These are phyloP conservation scores for Syzygium oleosum DNA, from an alignment of 345 rosid species.

Conservation along the genomic window DNA sequence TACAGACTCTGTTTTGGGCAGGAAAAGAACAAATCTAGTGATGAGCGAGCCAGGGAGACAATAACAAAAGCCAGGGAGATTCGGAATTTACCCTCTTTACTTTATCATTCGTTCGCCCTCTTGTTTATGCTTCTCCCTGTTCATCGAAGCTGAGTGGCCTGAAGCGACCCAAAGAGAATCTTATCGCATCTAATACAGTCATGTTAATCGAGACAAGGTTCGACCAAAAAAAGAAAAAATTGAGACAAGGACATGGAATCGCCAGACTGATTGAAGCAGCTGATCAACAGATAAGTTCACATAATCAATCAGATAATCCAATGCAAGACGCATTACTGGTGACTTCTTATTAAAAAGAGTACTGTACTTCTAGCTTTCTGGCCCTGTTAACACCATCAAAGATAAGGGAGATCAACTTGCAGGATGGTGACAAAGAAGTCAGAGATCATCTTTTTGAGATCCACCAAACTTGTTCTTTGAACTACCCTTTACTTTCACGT, in stretches of 20 bases:
- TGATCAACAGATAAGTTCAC: not conserved
- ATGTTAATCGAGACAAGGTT: not conserved
- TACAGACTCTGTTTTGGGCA: not conserved
- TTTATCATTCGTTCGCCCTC: not conserved
- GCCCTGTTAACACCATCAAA: not conserved
- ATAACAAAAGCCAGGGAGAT: not conserved
- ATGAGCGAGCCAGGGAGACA: not conserved
- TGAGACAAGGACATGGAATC: not conserved
- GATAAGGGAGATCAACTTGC: not conserved
- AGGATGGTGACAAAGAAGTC: not conserved
- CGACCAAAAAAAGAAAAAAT: too few species aligned
- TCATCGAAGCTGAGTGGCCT: not conserved
- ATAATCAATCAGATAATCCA: not conserved
- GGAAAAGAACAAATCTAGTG: not conserved
- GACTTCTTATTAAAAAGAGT: not conserved
- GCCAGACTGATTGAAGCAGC: not conserved
- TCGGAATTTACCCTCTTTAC: not conserved
- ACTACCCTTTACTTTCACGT: not conserved
- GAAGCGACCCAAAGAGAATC: not conserved
- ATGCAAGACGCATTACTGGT: not conserved
- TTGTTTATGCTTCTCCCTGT: not conserved
- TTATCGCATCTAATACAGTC: not conserved
- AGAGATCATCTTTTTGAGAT: not conserved
- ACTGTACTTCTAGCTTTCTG: not conserved
- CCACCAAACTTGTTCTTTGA: not conserved